Conservation (phyloP, 805 yeast species). For the Saturnispora kantuleensis region DNA sequence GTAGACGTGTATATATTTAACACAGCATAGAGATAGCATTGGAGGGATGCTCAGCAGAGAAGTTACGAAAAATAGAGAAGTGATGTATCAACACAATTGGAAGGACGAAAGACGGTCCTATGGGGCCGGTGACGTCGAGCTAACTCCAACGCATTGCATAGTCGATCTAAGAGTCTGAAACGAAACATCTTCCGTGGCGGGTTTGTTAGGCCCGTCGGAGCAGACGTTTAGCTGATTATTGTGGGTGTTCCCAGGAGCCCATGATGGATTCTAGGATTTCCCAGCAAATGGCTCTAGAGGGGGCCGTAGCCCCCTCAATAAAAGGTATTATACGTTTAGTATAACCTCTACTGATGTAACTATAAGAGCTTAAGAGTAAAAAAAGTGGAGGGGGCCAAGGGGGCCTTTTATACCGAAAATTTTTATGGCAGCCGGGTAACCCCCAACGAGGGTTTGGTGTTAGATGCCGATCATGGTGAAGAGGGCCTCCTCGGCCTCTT, state of each 20-base stretch:
- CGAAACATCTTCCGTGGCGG: slow-evolving; percentile 65
- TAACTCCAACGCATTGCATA: slow-evolving; percentile 29
- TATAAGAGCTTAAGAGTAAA: slow-evolving; percentile 13
- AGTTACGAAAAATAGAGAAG: background rate
- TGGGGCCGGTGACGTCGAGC: slow-evolving; percentile 19
- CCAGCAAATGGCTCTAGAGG: slow-evolving; percentile 38
- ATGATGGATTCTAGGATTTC: slow-evolving; percentile 13
- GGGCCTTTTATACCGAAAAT: slow-evolving; percentile 9
- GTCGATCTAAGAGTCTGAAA: slow-evolving; percentile 64
- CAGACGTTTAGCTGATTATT: slow-evolving; percentile 54
- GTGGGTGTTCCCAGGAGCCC: slow-evolving; percentile 15
- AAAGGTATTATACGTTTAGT: slow-evolving; percentile 47
- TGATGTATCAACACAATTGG: slow-evolving; percentile 44
- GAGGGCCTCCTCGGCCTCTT: slow-evolving; percentile 24
- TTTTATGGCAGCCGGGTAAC: slow-evolving; percentile 6
- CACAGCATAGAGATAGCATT: too few relatives aligned
- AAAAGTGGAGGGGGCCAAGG: background rate
- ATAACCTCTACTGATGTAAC: slow-evolving; percentile 73
- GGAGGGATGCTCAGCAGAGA: background rate
- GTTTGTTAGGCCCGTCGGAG: slow-evolving; percentile 63
- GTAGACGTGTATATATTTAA: background rate
- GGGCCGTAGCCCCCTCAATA: slow-evolving; percentile 10
- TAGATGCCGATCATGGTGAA: slow-evolving; percentile 22
- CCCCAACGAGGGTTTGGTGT: background rate
- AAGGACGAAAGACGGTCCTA: slow-evolving; percentile 25